Conservation (phyloP, 208 protist species). For the Leishmania tropica region DNA sequence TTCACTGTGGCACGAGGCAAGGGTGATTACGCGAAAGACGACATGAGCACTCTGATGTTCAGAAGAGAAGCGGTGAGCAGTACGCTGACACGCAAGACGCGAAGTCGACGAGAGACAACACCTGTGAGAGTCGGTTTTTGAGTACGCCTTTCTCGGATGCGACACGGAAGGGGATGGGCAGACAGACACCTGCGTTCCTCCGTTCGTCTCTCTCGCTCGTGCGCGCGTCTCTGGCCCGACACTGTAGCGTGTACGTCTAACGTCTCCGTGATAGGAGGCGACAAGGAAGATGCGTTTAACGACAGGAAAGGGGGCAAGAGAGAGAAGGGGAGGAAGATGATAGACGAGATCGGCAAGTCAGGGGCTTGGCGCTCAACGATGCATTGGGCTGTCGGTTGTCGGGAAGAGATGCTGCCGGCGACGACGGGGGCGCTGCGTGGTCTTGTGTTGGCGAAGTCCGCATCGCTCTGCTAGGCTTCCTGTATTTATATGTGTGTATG, state of each 20-base stretch:
- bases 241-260: slow-evolving; percentile 1
- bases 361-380: background rate
- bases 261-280: background rate
- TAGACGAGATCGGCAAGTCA: background rate
- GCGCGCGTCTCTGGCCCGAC: background rate
- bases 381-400: background rate
- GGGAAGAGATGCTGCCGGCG: background rate
- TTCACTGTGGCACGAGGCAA: background rate
- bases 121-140: too few species aligned
- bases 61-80: background rate
- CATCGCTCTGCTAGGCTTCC: background rate
- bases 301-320: background rate
- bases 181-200: background rate
- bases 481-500: background rate
- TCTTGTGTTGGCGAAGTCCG: background rate
- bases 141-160: background rate
- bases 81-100: background rate
- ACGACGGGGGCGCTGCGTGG: background rate
- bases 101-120: background rate
- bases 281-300: background rate
- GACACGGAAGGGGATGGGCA: background rate
- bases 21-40: too few species aligned
- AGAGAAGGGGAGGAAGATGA: background rate
- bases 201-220: background rate
- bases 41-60: background rate